These are phyloP conservation scores for Rutstroemia sp. DNA, from an alignment of 2,329 filamentous ascomycete genomes.

Conservation along the genomic window DNA sequence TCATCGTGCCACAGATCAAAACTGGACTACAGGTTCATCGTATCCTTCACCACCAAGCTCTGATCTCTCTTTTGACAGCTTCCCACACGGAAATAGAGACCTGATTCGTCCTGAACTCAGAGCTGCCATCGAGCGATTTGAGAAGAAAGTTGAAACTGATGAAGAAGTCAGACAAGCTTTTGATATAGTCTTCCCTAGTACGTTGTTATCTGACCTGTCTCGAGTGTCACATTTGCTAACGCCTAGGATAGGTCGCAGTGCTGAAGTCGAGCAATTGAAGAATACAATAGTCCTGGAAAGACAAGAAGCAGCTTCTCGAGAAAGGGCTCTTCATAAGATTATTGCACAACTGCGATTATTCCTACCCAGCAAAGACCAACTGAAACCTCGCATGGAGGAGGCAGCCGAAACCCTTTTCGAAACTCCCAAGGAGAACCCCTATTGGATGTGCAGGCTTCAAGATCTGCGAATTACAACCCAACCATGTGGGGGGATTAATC, in stretches of 20 bases:
- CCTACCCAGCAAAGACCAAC: too few relatives aligned
- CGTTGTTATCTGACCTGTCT: neutral
- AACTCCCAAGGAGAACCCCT: neutral
- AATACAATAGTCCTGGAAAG: neutral
- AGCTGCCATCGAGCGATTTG: conserved; percentile 1
- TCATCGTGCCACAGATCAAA: too few relatives aligned
- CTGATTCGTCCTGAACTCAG: conserved; percentile 2
- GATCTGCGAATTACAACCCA: neutral
- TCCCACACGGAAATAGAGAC: neutral
- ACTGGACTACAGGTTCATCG: neutral
- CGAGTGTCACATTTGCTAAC: neutral
- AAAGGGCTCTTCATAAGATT: conserved; percentile 38
- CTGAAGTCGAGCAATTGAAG: conserved; percentile 3
- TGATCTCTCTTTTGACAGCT: neutral
- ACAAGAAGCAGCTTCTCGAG: neutral
- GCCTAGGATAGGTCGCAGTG: neutral
- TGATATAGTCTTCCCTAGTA: conserved; percentile 2
- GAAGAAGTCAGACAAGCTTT: neutral
- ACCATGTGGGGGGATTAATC: neutral
- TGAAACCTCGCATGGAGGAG: too few relatives aligned
- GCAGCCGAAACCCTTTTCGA: neutral
- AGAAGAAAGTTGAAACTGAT: neutral
- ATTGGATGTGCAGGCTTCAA: neutral
- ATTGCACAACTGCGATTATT: neutral
- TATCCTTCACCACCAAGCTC: neutral